These are phyloP conservation scores for Vitis amurensis DNA, from an alignment of 164 flowering plant species.

Conservation along the genomic window DNA sequence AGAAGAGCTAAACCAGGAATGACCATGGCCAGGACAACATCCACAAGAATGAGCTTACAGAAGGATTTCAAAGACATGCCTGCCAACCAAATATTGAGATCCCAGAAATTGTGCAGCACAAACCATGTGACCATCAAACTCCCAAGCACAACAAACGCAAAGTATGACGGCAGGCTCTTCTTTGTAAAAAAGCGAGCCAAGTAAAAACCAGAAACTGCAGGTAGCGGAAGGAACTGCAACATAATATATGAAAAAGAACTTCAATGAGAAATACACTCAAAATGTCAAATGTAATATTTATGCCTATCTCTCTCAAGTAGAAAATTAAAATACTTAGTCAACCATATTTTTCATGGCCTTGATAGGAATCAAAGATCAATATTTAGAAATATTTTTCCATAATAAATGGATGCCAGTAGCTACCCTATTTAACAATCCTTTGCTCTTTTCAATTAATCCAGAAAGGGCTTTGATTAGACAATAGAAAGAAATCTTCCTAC, in stretches of 20 bases:
- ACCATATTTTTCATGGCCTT: too few relatives aligned
- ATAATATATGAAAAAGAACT: conserved; percentile 10
- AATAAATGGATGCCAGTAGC: too few relatives aligned
- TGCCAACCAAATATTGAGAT: conserved; percentile 95
- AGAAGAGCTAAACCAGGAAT: conserved; percentile 90
- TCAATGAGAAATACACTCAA: background rate
- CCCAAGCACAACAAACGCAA: conserved; percentile 79
- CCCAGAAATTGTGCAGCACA: conserved; percentile 94
- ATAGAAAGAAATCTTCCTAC: too few relatives aligned
- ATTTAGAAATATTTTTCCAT: too few relatives aligned
- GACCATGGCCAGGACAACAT: conserved; percentile 77
- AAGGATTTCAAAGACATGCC: conserved; percentile 93
- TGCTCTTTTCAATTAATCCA: too few relatives aligned
- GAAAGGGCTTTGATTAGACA: too few relatives aligned
- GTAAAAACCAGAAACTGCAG: conserved; percentile 79
- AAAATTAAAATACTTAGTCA: too few relatives aligned
- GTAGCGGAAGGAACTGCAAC: conserved; percentile 89
- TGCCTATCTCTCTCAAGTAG: too few relatives aligned
- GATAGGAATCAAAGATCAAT: too few relatives aligned
- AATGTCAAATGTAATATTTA: background rate
- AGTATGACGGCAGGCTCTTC: conserved; percentile 87
- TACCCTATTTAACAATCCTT: too few relatives aligned
- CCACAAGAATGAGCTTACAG: conserved; percentile 80
- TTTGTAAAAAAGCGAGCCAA: conserved; percentile 85
- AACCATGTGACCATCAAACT: conserved; percentile 92